Evolutionary conservation across 2,329 filamentous ascomycete species (phyloP).

Genomic region (Chaetomiaceae sp.): DNA sequence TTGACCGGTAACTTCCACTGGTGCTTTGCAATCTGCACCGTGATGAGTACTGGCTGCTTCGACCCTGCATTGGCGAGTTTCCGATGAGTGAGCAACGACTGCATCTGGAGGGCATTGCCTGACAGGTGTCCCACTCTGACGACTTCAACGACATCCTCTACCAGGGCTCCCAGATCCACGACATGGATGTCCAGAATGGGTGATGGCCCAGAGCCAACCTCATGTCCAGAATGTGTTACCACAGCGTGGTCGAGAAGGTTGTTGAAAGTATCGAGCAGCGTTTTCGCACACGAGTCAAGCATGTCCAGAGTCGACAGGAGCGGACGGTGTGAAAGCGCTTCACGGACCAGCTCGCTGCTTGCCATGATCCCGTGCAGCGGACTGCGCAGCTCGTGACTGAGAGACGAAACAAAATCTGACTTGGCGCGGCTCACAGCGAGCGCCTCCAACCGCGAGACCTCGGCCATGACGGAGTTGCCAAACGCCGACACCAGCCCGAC

Average conservation of each 20-base stretch:
- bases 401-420: slow-evolving; percentile 49
- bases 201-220: neutral
- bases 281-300: slow-evolving; percentile 43
- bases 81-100: neutral
- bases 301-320: slow-evolving; percentile 41
- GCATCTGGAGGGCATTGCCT: slow-evolving; percentile 13
- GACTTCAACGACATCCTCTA: slow-evolving; percentile 20
- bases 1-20: slow-evolving; percentile 13
- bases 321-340: slow-evolving; percentile 35
- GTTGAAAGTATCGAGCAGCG: slow-evolving; percentile 44
- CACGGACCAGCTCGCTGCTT: slow-evolving; percentile 44
- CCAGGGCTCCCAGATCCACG: slow-evolving; percentile 11
- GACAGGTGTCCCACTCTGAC: slow-evolving; percentile 17
- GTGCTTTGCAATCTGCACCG: slow-evolving; percentile 10
- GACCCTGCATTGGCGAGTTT: neutral
- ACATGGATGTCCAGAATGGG: neutral
- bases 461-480: slow-evolving; percentile 49
- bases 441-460: slow-evolving; percentile 41
- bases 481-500: slow-evolving; percentile 42
- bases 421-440: slow-evolving; percentile 37
- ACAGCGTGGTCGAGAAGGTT: slow-evolving; percentile 22
- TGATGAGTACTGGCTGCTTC: slow-evolving; percentile 13
- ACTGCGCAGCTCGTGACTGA: slow-evolving; percentile 51
- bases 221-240: slow-evolving; percentile 11
- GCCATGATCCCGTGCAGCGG: slow-evolving; percentile 53